phyloP scores from a whole-genome alignment of 306 rosid genomes.

The Sechiopsis laciniata region DNA sequence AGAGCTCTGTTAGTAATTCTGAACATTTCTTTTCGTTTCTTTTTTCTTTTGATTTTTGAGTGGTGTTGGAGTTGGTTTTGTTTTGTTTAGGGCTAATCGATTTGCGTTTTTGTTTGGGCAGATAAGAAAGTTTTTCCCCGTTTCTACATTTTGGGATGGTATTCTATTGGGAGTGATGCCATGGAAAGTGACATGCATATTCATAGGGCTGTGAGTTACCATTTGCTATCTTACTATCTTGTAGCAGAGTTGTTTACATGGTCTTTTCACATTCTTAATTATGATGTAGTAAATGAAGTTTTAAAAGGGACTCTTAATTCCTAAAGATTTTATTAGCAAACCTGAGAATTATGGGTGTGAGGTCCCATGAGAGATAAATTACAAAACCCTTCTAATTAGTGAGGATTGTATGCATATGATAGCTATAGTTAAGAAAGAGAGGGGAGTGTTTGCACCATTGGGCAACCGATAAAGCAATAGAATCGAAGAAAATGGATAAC shows the following conservation, averaged over 20 bases:
- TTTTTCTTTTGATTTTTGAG: constrained; percentile 1
- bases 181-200: constrained; percentile 82
- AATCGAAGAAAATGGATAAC: too few relatives aligned
- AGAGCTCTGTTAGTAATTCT: constrained; percentile 65
- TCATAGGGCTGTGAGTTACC: constrained; percentile 70
- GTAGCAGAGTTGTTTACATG: not conserved
- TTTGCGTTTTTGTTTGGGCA: constrained; percentile 24
- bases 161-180: constrained; percentile 89
- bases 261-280: not conserved
- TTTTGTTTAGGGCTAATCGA: not conserved
- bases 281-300: not conserved
- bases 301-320: not conserved
- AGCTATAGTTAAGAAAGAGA: too few relatives aligned
- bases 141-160: constrained; percentile 92
- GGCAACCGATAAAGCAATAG: too few relatives aligned
- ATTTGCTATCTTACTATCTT: not conserved
- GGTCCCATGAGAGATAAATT: too few relatives aligned
- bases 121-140: constrained; percentile 96
- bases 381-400: too few relatives aligned
- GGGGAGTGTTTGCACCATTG: too few relatives aligned
- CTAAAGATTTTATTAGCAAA: not conserved
- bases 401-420: too few relatives aligned
- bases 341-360: not conserved
- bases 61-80: not conserved
- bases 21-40: not conserved